These are phyloP conservation scores for Carex pumila DNA, from an alignment of 176 grass and related monocot genomes.

Conservation along the genomic window DNA sequence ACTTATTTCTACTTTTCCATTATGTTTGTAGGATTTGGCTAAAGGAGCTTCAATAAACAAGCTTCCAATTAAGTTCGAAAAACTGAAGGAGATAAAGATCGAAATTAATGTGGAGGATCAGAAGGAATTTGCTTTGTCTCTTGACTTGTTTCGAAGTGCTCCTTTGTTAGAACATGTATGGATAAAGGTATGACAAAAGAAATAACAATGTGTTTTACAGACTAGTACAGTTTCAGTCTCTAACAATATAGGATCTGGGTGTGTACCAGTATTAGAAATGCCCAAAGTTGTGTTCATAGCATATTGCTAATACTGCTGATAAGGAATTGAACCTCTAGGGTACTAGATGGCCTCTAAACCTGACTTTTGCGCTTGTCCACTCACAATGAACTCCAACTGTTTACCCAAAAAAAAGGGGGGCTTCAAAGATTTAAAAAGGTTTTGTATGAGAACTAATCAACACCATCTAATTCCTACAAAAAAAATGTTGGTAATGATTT, in stretches of 20 bases:
- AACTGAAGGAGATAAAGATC: slow-evolving; percentile 21
- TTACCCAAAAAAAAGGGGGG: not conserved
- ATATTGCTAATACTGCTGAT: not conserved
- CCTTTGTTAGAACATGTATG: slow-evolving; percentile 13
- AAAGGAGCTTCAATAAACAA: slow-evolving; percentile 11
- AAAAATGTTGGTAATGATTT: not conserved
- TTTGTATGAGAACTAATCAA: not conserved
- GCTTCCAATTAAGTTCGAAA: slow-evolving; percentile 11
- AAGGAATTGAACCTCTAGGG: not conserved
- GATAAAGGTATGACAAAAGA: slow-evolving; percentile 13
- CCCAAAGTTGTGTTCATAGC: slow-evolving; percentile 11
- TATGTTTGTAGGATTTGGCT: slow-evolving; percentile 21
- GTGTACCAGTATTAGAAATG: slow-evolving; percentile 15
- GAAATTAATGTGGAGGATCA: slow-evolving; percentile 27
- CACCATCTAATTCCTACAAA: not conserved
- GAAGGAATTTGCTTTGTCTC: slow-evolving; percentile 14
- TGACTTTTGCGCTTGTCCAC: not conserved
- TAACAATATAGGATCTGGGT: not conserved
- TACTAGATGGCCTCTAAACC: not conserved
- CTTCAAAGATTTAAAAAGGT: not conserved
- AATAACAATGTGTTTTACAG: not conserved
- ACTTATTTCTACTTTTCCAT: not conserved
- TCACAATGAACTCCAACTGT: not conserved
- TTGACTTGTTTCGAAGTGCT: slow-evolving; percentile 10
- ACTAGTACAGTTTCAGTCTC: not conserved